Evolutionary conservation across 2,329 filamentous ascomycete genomes (phyloP), one percentile per base, ranked within the genome.

Genomic region (Dactylella cylindrospora): DNA sequence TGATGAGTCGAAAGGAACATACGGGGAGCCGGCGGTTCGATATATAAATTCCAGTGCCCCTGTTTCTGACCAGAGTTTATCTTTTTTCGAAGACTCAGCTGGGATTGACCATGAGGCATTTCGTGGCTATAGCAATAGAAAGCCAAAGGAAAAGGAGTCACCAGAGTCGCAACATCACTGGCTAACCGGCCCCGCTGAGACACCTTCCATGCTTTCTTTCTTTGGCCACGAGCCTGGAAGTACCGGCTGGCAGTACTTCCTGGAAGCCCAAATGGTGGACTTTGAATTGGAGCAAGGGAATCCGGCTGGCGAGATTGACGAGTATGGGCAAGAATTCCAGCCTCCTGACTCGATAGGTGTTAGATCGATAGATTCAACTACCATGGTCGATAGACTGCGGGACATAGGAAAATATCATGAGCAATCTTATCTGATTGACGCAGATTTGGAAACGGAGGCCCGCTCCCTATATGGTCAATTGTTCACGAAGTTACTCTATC

Each of bases 401-500:
- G 47, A 61, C 9, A 61, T 61, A 20, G 55, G 47, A 28, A 61
- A 53, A 19, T 9, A 53, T 8, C 55, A 61, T 29, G 23, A 23
- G 2, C 47, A 49, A 15, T 20, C 15, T 10, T 61, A 61, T 23
- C 31, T 9, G 5, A 23, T 61, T n/a, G 41, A 61, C 5, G 17
- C 26, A 15, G 31, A 49, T 17, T 9, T 61, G 20, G 55, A 61
- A 17, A 25, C 28, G 8, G 55, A 61, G 25, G 36, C 47, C n/a
- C 47, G 55, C 2, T n/a, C 25, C 1, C 29, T 69, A 31, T 76
- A 76, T 60, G 72, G 73, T 4, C 71, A 73, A 32, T 62, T 76
- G 1, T 76, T 76, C 47, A 72, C 72, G 22, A 74, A 73, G 45
- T 70, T 76, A 28, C 68, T 76, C 3, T 73, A 71, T 17, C 74